Conservation (phyloP, 768 basidiomycete species). For the Hygrocybe punicea region DNA sequence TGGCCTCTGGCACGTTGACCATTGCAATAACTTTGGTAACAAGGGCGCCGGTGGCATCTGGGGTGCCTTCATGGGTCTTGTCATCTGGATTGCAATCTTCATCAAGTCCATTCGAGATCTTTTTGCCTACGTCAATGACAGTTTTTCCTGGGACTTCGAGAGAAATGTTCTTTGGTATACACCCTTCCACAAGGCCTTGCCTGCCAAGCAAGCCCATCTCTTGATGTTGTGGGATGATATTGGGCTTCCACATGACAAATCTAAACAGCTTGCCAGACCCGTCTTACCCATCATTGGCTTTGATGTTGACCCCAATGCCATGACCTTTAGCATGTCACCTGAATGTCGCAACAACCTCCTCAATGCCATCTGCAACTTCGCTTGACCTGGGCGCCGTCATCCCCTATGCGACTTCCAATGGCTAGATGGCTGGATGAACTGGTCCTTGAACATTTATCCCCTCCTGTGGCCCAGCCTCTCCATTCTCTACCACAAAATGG, state of each 20-base stretch:
- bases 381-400: constrained; percentile 4
- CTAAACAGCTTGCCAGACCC: constrained; percentile 38
- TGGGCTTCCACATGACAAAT: constrained; percentile 36
- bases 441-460: constrained; percentile 17
- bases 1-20: constrained; percentile 9
- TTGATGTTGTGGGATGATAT: constrained; percentile 41
- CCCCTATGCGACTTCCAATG: constrained; percentile 27
- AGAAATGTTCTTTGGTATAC: constrained; percentile 16
- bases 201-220: constrained; percentile 31
- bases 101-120: background rate
- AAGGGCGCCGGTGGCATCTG: constrained; percentile 10
- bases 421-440: constrained; percentile 39
- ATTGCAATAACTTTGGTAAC: constrained; percentile 11
- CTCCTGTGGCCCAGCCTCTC: constrained; percentile 27
- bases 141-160: background rate
- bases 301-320: constrained; percentile 30
- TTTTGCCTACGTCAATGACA: background rate
- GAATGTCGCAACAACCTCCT: constrained; percentile 12
- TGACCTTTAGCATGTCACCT: constrained; percentile 26
- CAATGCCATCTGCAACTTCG: background rate
- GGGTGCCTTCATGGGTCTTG: constrained; percentile 10
- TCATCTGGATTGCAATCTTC: background rate
- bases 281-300: constrained; percentile 39
- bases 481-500: constrained; percentile 31
- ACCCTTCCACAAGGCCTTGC: constrained; percentile 23